Evolutionary conservation across 352 stramenopile species (phyloP), one percentile per base, ranked within the genome.

Genomic region (Pythium utonaiense): DNA sequence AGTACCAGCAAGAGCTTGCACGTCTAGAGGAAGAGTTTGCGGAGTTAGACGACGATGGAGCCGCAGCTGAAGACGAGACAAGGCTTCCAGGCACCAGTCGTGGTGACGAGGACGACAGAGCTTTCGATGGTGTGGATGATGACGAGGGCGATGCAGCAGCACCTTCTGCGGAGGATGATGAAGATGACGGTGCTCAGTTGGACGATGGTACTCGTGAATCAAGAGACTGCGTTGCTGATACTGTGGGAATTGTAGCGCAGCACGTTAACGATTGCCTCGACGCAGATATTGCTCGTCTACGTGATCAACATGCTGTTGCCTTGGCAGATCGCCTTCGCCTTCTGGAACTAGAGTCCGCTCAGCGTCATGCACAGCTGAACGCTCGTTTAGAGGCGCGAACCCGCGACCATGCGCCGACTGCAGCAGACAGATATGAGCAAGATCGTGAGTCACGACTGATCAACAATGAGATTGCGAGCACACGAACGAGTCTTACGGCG

Each of bases 1-100:
- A 55, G 9, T 66, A 70, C 50, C 77, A 73, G 21, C 58, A 45
- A 1, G 63, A 76, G 9, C 60, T 67, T 10, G 38, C 49, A 34
- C 51, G 34, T 12, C 22, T 65, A 1, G 62, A 64, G 27, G 40
- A 61, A 41, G 52, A 68, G 14, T 69, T 69, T 62, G 57, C 57
- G 10, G 50, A 54, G 17, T 7, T 28, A 5, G 10, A n/a, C 19
- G 44, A n/a, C 25, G 21, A 28, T 47, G 33, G 21, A 16, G 24
- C 1, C 17, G 28, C 28, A 33, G 28, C 28, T 9, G 28, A 33
- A 33, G 25, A 30, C 13, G 40, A 47, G 3, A 13, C 10, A 19
- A 47, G 40, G 6, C 40, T 31, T 9, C 42, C 25, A 50, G 22
- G 10, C 42, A 50, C 42, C 21, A 31, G 24, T n/a, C 42, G 42